These are phyloP conservation scores for Eucalyptus pumila DNA, from an alignment of 345 rosid genomes.

Conservation along the genomic window DNA sequence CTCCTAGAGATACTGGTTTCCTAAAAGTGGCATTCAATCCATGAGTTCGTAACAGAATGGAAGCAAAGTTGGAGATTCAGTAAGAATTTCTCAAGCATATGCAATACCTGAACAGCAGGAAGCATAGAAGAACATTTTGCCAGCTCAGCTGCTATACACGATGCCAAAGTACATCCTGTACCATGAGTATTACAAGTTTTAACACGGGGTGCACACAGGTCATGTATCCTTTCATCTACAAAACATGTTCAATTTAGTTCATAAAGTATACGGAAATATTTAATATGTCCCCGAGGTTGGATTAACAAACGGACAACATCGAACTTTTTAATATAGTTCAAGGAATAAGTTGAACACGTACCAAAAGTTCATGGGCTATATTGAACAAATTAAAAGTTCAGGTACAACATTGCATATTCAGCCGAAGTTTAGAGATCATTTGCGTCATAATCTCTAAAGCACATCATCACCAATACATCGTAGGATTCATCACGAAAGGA, in stretches of 20 bases:
- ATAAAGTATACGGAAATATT: too few species aligned
- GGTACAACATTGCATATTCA: rapidly evolving
- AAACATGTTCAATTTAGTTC: background rate
- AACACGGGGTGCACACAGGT: conserved; percentile 52
- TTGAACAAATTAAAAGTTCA: too few species aligned
- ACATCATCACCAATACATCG: too few species aligned
- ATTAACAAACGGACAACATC: too few species aligned
- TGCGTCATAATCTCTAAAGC: too few species aligned
- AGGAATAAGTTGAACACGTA: too few species aligned
- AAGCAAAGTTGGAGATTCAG: background rate
- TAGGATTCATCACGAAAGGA: rapidly evolving
- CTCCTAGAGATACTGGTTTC: background rate
- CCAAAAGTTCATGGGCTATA: rapidly evolving
- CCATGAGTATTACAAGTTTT: conserved; percentile 79
- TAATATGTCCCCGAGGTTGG: too few species aligned
- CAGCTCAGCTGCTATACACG: conserved; percentile 91
- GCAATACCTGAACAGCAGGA: conserved; percentile 60
- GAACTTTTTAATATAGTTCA: too few species aligned
- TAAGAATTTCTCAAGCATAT: background rate
- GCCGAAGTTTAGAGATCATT: rapidly evolving
- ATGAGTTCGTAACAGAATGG: background rate
- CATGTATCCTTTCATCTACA: conserved; percentile 51
- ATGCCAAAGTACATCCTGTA: conserved; percentile 93
- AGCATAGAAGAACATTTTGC: conserved; percentile 83
- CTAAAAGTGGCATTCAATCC: background rate